These are phyloP conservation scores for Lactarius sp. DNA, from an alignment of 768 basidiomycete species.

Conservation along the genomic window DNA sequence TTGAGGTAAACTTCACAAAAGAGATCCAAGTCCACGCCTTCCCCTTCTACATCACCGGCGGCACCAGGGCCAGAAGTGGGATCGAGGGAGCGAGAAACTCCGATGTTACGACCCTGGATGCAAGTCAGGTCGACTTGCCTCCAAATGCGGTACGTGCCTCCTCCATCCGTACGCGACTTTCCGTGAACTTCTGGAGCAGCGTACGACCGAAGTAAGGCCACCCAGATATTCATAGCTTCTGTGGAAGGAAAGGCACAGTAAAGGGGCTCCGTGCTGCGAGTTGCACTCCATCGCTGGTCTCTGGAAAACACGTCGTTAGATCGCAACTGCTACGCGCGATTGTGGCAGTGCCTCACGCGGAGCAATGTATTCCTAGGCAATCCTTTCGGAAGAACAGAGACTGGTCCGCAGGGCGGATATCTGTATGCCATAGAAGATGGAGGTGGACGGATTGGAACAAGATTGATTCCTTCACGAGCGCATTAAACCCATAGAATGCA, in stretches of 20 bases:
- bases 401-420: conserved; percentile 69
- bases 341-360: conserved; percentile 39
- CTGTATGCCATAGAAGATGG: conserved; percentile 70
- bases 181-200: conserved; percentile 79
- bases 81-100: conserved; percentile 42
- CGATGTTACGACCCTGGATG: conserved; percentile 70
- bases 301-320: conserved; percentile 33
- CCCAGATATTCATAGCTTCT: conserved; percentile 68
- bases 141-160: conserved; percentile 85
- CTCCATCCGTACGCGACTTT: conserved; percentile 45
- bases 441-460: conserved; percentile 70
- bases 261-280: conserved; percentile 53
- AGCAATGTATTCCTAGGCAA: conserved; percentile 66
- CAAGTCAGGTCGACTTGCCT: conserved; percentile 71
- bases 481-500: neutral
- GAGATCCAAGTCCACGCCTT: conserved; percentile 60
- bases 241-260: conserved; percentile 67
- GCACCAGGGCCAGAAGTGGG: conserved; percentile 27
- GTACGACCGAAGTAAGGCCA: conserved; percentile 74
- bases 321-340: neutral
- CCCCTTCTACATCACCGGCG: conserved; percentile 29
- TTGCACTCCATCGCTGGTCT: conserved; percentile 55
- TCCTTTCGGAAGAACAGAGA: conserved; percentile 75
- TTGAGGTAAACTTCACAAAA: conserved; percentile 79
- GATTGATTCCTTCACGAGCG: conserved; percentile 52